phyloP scores from a whole-genome alignment of 352 stramenopile genomes.

The Pythium aquatile region DNA sequence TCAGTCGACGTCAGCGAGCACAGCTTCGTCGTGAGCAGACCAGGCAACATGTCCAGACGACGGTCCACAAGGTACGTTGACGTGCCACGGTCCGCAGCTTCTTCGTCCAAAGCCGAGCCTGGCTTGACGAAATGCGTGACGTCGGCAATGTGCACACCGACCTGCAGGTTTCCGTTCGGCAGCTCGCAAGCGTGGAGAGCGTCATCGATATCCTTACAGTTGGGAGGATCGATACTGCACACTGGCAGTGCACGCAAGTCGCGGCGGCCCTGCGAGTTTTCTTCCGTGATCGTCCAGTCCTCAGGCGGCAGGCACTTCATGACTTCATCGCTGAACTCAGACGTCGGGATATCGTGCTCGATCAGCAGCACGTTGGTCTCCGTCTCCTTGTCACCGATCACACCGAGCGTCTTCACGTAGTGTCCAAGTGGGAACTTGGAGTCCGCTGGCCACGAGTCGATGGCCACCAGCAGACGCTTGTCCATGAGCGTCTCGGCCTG shows the following conservation, averaged over 20 bases:
- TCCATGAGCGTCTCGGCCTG: constrained; percentile 90
- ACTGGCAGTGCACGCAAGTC: constrained; percentile 95
- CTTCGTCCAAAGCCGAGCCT: constrained; percentile 93
- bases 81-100: constrained; percentile 90
- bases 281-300: constrained; percentile 94
- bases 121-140: constrained; percentile 98
- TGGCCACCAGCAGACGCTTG: constrained; percentile 93
- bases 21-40: constrained; percentile 96
- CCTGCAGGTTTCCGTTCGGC: constrained; percentile 91
- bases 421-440: constrained; percentile 93
- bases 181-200: constrained; percentile 93
- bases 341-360: constrained; percentile 95
- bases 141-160: constrained; percentile 99
- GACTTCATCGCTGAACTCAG: constrained; percentile 83
- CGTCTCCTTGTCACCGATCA: constrained; percentile 95
- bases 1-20: constrained; percentile 91
- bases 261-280: constrained; percentile 87
- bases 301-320: constrained; percentile 91
- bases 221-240: constrained; percentile 88
- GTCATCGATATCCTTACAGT: constrained; percentile 98
- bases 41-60: constrained; percentile 98
- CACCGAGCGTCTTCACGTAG: constrained; percentile 96
- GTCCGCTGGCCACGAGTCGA: constrained; percentile 93
- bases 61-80: constrained; percentile 99
- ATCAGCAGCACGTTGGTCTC: constrained; percentile 96